Base-by-base conservation (phyloP, 805 yeast species). In the Nakazawaea wickerhamii region DNA sequence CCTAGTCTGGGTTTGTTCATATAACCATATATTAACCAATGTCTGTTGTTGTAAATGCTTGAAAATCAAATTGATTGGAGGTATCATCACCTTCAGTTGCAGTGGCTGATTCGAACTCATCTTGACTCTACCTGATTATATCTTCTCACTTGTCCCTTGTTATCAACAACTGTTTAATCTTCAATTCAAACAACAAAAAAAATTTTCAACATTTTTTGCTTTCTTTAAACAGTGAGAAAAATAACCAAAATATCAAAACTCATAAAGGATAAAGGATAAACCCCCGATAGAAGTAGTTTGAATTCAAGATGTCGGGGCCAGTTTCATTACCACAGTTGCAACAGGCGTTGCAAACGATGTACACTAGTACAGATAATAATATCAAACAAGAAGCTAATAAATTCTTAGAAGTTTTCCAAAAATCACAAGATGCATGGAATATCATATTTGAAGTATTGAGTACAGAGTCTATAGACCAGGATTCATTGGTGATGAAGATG, bases 51-150 rank as follows among this genome's bases (percentile, higher is more conserved):
- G 96, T 48, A 91, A 71, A 57, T 77, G 84, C 60, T 84, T 83
- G 70, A 90, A 93, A 38, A 93, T 77, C 57, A 89, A 78, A 61
- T 89, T 90, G 64, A 93, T 88, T 15, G 99, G 99, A 42, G 96
- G 96, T 39, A 89, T 75, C 68, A 80, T 74, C 57, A 68, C 75
- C 55, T 67, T 67, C 55, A 67, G 75, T 44, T 65, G 71, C 49
- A 64, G 59, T 54, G 21, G 28, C 19, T 20, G 23, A 11, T 10
- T 27, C 4, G 40, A 9, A 18, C 33, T 36, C 33, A 28, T 36
- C 5, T 7, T 34, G 37, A 10, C 17, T n/a, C 15, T 30, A 30
- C 14, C 4, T 14, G 20, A 9, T 10, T 19, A 17, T 14, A 15
- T 36, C 17, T 34, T 20, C 21, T 28, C 21, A n/a, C n/a, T 5